Evolutionary conservation across 345 rosid species (phyloP), one percentile per base, ranked within the genome.

Genomic region (Euphorbia lathyris): DNA sequence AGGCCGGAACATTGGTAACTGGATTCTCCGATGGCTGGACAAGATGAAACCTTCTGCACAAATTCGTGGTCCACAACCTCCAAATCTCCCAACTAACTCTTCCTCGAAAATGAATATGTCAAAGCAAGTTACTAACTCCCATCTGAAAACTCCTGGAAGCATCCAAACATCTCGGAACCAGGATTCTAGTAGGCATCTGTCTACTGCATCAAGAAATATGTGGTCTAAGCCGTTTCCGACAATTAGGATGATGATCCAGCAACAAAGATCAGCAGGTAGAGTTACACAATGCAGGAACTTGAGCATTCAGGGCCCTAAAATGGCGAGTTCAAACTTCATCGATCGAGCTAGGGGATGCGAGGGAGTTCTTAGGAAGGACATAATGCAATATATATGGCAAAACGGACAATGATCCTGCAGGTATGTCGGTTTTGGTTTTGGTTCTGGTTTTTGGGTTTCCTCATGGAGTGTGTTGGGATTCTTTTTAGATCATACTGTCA

Each of bases 41-140:
- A 70, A 81, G 56, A 84, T 86, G 91, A 95, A 90, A 76, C 97
- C 99, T n/a, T 84, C 97, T 12, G 97, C 99, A 66, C 86, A 85
- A 74, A 95, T 95, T 57, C 92, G 92, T 50, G 78, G 71, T 47
- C 43, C 81, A 48, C 61, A 74, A 14, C 71, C 76, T 1, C 77
- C 64, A 61, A 80, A 69, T 61, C 65, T 73, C 29, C 74, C 82
- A 16, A 70, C 58, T 53, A 66, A 63, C 67, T 29, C 71, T 23
- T 72, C 67, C 57, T 58, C 85, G 1, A 79, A 70, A 63, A 68
- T 57, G 63, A 86, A 70, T 81, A 75, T 72, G 73, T 71, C 81
- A 40, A 84, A 85, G 69, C 87, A 80, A 74, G 56, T 58, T 26
- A 58, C 64, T 20, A 80, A 75, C 64, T 45, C 88, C 23, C 81